Percentiles rank a stretch among this genome's conserved stretches.
These are phyloP conservation scores for Coleophoma cylindrospora DNA, from an alignment of 2,329 filamentous ascomycete species.

Conservation along the genomic window DNA sequence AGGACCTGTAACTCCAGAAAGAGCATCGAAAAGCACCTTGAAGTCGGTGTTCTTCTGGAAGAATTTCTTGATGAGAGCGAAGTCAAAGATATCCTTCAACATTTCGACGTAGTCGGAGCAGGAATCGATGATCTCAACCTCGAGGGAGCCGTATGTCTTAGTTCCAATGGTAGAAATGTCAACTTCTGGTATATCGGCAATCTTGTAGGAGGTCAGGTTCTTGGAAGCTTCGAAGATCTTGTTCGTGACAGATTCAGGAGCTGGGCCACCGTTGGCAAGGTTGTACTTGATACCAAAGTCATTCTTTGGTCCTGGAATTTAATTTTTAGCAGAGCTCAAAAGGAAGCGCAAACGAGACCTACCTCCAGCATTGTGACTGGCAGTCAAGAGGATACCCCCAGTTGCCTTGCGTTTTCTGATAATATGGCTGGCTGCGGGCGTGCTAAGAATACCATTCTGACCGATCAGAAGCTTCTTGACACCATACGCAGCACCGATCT, in stretches of 20 bases:
- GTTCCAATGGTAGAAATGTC: constrained; percentile 80
- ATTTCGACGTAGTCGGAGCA: constrained; percentile 87
- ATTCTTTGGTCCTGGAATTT: constrained; percentile 68
- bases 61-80: constrained; percentile 91
- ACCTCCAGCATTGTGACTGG: constrained; percentile 98
- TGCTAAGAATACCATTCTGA: constrained; percentile 93
- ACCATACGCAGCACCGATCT: constrained; percentile 93
- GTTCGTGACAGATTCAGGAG: constrained; percentile 94
- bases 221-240: constrained; percentile 95
- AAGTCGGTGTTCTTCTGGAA: constrained; percentile 83
- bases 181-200: constrained; percentile 79
- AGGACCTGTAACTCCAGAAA: constrained; percentile 90
- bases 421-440: constrained; percentile 90
- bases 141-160: constrained; percentile 76
- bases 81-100: constrained; percentile 99
- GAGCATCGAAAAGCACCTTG: constrained; percentile 93
- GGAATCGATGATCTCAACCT: constrained; percentile 94
- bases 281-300: constrained; percentile 99
- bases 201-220: constrained; percentile 85
- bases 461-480: constrained; percentile 98
- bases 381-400: constrained; percentile 92
- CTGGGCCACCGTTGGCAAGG: constrained; percentile 90
- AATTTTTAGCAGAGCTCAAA: constrained; percentile 1
- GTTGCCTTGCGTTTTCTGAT: constrained; percentile 94
- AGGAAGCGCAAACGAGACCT: constrained; percentile 15